Evolutionary conservation across 2,329 filamentous ascomycete species (phyloP), one percentile per base, ranked within the genome.

Genomic region (Xylaria sp.): DNA sequence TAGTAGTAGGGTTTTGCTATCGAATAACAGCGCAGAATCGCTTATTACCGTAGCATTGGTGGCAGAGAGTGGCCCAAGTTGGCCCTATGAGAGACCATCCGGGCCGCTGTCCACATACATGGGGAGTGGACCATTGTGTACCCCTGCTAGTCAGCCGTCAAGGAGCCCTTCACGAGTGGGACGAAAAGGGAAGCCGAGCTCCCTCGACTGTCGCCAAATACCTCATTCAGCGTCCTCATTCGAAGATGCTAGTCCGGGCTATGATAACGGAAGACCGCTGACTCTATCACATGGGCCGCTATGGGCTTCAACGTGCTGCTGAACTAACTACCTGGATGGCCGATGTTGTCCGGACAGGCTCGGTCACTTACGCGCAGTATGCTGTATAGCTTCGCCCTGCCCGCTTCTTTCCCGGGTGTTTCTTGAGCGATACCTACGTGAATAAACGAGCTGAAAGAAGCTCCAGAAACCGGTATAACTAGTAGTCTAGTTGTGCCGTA

Each of bases 31-130:
- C 68, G 67, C 71, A 56, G 71, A 73, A 72, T 65, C 71, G 65
- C 57, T 72, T 72, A 71, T 71, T 75, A 70, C 74, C 71, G 71
- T 73, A 73, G 71, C 72, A 74, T 71, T 69, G 73, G 73, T 73
- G 72, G 70, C 73, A 75, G 71, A 71, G 68, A 74, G 74, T 76
- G 76, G 73, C 65, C 72, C 73, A 60, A 73, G 72, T 75, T 73
- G 72, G 73, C 73, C 76, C 75, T 78, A 77, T 77, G 75, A 77
- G 69, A 76, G 71, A 61, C 71, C 70, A 73, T 75, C 71, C 75
- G 71, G 73, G 72, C 73, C 74, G 72, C 73, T 70, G 72, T 62
- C 69, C 71, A 75, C 72, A 76, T 73, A 71, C 61, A 53, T 59
- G 32, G 71, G 34, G 53, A 72, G 72, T 75, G 73, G 74, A 71